Evolutionary conservation across 2,329 filamentous ascomycete genomes (phyloP).

Genomic region (Sclerotinia minor): DNA sequence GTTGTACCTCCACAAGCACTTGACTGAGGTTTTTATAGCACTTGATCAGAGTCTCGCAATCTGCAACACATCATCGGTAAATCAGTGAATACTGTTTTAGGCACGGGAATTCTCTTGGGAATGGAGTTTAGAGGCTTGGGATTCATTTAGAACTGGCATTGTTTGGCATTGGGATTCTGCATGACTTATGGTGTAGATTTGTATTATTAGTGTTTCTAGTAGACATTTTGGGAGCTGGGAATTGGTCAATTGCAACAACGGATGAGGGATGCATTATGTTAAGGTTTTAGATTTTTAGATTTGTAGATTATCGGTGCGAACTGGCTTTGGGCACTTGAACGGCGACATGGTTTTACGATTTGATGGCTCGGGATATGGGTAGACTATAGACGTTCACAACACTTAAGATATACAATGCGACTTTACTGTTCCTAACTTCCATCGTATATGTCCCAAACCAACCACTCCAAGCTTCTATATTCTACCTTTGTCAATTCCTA

Average conservation of each 20-base stretch:
- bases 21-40: too few relatives aligned
- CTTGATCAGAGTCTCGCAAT: not conserved
- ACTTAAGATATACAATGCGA: not conserved
- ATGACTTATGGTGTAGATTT: not conserved
- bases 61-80: not conserved
- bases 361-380: not conserved
- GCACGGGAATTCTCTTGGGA: not conserved
- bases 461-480: not conserved
- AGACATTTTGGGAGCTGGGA: not conserved
- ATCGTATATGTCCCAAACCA: not conserved
- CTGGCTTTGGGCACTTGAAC: conserved; percentile 7
- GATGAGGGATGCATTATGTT: conserved; percentile 5
- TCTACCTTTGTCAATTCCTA: not conserved
- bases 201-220: not conserved
- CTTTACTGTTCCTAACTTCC: not conserved
- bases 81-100: not conserved
- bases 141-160: not conserved
- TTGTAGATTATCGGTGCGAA: conserved; percentile 14
- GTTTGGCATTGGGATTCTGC: not conserved
- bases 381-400: not conserved
- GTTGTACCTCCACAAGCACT: not conserved
- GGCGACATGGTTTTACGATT: not conserved
- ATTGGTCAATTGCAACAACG: not conserved
- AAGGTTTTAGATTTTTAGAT: conserved; percentile 1
- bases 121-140: not conserved